Percentiles rank a stretch among this genome's conserved stretches.
phyloP scores from a whole-genome alignment of 1,139 yeast genomes.

The Pichia norvegensis region DNA sequence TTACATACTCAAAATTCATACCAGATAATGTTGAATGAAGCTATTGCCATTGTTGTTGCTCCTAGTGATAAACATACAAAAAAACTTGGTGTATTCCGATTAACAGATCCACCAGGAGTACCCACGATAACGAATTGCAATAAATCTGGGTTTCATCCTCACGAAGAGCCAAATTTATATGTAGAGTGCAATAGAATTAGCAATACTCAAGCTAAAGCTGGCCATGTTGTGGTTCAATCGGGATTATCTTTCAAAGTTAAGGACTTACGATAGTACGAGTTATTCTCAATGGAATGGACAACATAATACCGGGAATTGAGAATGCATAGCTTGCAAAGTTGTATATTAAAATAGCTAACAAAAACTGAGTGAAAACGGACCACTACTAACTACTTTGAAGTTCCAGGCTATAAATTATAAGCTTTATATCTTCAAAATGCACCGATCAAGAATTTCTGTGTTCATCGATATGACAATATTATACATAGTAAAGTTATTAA shows the following conservation, averaged over 20 bases:
- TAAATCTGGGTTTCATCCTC: slow-evolving; percentile 48
- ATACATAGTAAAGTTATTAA: not conserved
- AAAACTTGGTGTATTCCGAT: slow-evolving; percentile 46
- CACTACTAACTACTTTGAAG: too few species aligned
- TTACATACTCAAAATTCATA: slow-evolving; percentile 56
- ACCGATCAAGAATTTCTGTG: too few species aligned
- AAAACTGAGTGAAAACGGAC: too few species aligned
- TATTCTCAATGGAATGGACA: too few species aligned
- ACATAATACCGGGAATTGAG: too few species aligned
- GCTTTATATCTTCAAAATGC: too few species aligned
- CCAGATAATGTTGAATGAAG: slow-evolving; percentile 61
- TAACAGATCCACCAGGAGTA: slow-evolving; percentile 56
- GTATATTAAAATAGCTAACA: too few species aligned
- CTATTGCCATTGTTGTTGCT: slow-evolving; percentile 55
- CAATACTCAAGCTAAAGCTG: slow-evolving; percentile 28
- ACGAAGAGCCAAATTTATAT: slow-evolving; percentile 41
- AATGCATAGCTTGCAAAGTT: too few species aligned
- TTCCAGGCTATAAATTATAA: too few species aligned
- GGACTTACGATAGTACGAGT: slow-evolving; percentile 30
- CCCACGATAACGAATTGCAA: slow-evolving; percentile 43
- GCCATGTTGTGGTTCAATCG: slow-evolving; percentile 40
- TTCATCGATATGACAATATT: not conserved
- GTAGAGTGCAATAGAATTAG: slow-evolving; percentile 33
- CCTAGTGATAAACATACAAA: slow-evolving; percentile 37
- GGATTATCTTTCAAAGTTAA: slow-evolving; percentile 38